Percentiles rank a stretch among this genome's conserved stretches.
Evolutionary conservation across 805 yeast genomes (phyloP).

Genomic region (Wickerhamiella brachini): DNA sequence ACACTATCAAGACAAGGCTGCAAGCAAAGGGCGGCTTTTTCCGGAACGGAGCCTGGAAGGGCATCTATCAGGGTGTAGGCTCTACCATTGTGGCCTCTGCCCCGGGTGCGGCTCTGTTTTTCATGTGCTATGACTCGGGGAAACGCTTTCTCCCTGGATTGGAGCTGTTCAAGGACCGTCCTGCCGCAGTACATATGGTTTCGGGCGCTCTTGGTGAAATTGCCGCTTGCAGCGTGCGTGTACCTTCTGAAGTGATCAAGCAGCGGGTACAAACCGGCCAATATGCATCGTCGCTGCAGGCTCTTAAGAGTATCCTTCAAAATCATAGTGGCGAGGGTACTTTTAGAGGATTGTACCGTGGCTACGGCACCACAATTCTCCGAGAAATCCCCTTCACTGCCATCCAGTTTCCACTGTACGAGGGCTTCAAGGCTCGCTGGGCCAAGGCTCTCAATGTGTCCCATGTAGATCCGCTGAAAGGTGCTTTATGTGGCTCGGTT

Average conservation of each 20-base stretch:
- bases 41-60: slow-evolving; percentile 82
- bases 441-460: slow-evolving; percentile 35
- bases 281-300: slow-evolving; percentile 44
- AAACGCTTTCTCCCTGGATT: slow-evolving; percentile 9
- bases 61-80: slow-evolving; percentile 85
- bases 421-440: slow-evolving; percentile 56
- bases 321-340: slow-evolving; percentile 70
- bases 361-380: slow-evolving; percentile 84
- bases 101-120: slow-evolving; percentile 67
- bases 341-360: slow-evolving; percentile 70
- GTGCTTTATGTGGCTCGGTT: slow-evolving; percentile 80
- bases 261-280: slow-evolving; percentile 79
- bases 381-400: slow-evolving; percentile 95
- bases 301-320: slow-evolving; percentile 46
- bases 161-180: slow-evolving; percentile 16
- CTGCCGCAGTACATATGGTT: slow-evolving; percentile 56
- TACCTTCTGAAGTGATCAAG: slow-evolving; percentile 92
- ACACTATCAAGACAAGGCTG: slow-evolving; percentile 82
- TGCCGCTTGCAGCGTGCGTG: slow-evolving; percentile 86
- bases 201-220: slow-evolving; percentile 84
- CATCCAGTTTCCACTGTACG: slow-evolving; percentile 91
- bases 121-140: slow-evolving; percentile 60
- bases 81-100: slow-evolving; percentile 92
- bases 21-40: slow-evolving; percentile 95
- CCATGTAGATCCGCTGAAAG: slow-evolving; percentile 49